Base-by-base conservation (phyloP, 768 basidiomycete genomes). In the Tubosaeta sp. region DNA sequence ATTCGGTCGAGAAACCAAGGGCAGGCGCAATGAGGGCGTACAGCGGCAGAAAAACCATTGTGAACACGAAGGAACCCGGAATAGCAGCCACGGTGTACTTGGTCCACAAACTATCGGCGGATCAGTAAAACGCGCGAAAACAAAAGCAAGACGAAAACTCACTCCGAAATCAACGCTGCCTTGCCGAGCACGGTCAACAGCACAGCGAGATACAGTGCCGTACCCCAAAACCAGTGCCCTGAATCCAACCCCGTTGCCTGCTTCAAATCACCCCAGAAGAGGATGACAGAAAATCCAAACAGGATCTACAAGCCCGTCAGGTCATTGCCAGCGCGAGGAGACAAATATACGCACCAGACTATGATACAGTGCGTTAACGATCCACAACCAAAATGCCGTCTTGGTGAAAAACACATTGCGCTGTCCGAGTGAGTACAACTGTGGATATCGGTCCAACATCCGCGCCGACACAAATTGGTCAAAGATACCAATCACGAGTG, bases 201-300 rank as follows among this genome's bases (percentile, higher is more conserved):
- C 8, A 97, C 91, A 1, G 89, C 85, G 43, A 98, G 81, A 67
- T 98, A 99, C n/a, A 98, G 72, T 22, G 88, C 90, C 12, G 93
- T 95, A 45, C 97, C 97, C 95, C 95, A 99, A 60, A 95, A 91
- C 97, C 97, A 99, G 73, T 94, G 92, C 1, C 93, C 95, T 11
- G 88, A 83, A 65, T 95, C 91, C 51, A 81, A 76, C 2, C 97
- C 97, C 48, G 83, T 76, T 0, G 80, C 71, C 49, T 88, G 83
- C 61, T 93, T 88, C 57, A 97, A 72, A 65, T 95, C 94, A 41
- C 91, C 91, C 88, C 92, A 93, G 71, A 95, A 98, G 34, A 97
- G 76, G 48, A 93, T 80, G 44, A 95, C 74, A 2, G 93, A 93
- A 65, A 95, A 94, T 6, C 82, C 85, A 67, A 84, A 99, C 29